Evolutionary conservation across 2,329 filamentous ascomycete species (phyloP).

Genomic region (Apiospora pterosperma): DNA sequence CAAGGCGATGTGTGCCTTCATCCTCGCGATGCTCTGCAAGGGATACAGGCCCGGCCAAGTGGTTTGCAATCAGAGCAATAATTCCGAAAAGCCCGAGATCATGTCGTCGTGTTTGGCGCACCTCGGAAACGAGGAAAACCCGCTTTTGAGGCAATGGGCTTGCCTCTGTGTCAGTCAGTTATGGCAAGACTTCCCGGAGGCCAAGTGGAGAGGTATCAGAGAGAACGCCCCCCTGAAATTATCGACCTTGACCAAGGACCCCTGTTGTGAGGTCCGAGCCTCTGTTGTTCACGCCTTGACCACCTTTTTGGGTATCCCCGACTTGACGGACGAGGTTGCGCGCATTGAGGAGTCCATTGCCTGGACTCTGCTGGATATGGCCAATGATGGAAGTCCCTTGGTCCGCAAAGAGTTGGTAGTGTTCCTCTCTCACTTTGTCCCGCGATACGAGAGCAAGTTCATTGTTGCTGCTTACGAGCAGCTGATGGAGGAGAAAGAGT

Average conservation of each 20-base stretch:
- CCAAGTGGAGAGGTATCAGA: constrained; percentile 93
- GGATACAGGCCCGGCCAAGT: constrained; percentile 88
- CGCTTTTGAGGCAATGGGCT: constrained; percentile 89
- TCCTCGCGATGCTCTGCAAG: constrained; percentile 95
- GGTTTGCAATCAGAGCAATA: constrained; percentile 73
- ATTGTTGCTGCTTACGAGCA: constrained; percentile 90
- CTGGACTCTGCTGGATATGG: constrained; percentile 85
- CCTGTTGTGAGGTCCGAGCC: constrained; percentile 86
- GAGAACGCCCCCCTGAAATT: constrained; percentile 81
- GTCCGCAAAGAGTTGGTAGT: constrained; percentile 91
- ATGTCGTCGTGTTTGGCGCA: constrained; percentile 85
- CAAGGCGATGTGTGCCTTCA: constrained; percentile 98
- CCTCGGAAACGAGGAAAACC: constrained; percentile 81
- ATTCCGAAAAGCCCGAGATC: constrained; percentile 52
- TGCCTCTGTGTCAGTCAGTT: constrained; percentile 94
- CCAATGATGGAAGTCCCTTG: constrained; percentile 88
- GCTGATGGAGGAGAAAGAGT: constrained; percentile 76
- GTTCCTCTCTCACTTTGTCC: constrained; percentile 88
- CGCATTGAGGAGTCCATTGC: constrained; percentile 89
- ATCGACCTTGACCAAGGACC: constrained; percentile 76
- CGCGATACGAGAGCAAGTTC: constrained; percentile 89
- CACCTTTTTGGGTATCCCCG: constrained; percentile 89
- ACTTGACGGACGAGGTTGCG: constrained; percentile 85
- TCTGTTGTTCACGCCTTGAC: constrained; percentile 93
- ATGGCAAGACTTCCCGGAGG: constrained; percentile 86